Conservation (phyloP, 768 basidiomycete species). For the Pholiota conissans region DNA sequence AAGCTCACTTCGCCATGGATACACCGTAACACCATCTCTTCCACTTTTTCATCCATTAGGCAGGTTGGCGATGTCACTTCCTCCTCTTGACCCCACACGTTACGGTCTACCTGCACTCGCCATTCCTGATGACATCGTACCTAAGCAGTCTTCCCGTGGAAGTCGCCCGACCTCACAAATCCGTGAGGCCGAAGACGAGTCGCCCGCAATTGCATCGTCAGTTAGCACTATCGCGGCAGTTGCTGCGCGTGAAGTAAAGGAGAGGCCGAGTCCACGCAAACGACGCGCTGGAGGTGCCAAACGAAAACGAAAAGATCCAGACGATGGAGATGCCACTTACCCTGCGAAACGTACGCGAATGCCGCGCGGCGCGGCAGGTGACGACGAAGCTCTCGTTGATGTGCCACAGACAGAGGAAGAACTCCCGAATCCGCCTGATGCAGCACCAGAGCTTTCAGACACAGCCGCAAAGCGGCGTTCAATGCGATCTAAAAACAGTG, state of each 20-base stretch:
- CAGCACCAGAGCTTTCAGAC: conserved; percentile 33
- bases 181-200: conserved; percentile 46
- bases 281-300: conserved; percentile 47
- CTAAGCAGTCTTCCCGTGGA: conserved; percentile 28
- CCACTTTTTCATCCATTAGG: conserved; percentile 73
- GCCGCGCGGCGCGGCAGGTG: conserved; percentile 41
- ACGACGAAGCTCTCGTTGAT: conserved; percentile 43
- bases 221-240: conserved; percentile 32
- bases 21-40: conserved; percentile 35
- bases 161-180: conserved; percentile 50
- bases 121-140: conserved; percentile 40
- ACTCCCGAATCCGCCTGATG: conserved; percentile 22
- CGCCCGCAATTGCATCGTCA: conserved; percentile 20
- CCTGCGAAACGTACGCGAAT: conserved; percentile 68
- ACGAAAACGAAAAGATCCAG: conserved; percentile 58
- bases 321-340: conserved; percentile 67
- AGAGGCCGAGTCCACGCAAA: conserved; percentile 53
- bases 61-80: conserved; percentile 61
- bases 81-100: conserved; percentile 55
- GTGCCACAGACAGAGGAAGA: conserved; percentile 19
- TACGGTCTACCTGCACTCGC: conserved; percentile 56
- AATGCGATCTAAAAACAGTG: conserved; percentile 42
- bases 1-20: not conserved
- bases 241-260: conserved; percentile 37
- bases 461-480: conserved; percentile 42